A percentile compares a stretch with the other conserved stretches of the same genome.
Conservation (phyloP, 257 asterid genomes). For the Rubia yunnanensis region DNA sequence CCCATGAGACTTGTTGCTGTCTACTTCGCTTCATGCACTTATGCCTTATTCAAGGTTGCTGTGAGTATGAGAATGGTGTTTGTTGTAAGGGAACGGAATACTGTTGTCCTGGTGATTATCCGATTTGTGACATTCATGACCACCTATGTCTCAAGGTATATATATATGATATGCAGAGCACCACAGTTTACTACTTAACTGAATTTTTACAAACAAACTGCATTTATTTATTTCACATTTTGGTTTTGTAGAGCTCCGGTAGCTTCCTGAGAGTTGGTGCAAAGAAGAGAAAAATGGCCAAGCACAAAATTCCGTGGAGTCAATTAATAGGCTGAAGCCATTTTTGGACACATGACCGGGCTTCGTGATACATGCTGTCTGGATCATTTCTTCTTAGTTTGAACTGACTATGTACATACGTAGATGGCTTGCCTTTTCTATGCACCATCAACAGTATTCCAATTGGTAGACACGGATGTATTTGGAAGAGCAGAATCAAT, state of each 20-base stretch:
- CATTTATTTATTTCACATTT: not conserved
- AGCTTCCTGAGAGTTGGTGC: not conserved
- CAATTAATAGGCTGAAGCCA: not conserved
- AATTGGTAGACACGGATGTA: no score
- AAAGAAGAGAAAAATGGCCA: not conserved
- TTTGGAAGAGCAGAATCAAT: no score
- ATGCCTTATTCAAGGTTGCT: constrained; percentile 15
- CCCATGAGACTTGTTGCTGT: constrained; percentile 23
- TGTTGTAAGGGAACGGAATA: constrained; percentile 17
- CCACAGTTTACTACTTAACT: not conserved
- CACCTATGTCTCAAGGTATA: not conserved
- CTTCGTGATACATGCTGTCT: not conserved
- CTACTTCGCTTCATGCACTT: not conserved
- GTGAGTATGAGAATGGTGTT: constrained; percentile 16
- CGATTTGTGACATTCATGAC: not conserved
- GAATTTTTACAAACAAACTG: not conserved
- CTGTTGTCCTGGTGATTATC: constrained; percentile 27
- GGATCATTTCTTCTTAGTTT: not conserved
- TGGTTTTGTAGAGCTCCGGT: not conserved
- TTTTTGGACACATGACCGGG: not conserved
- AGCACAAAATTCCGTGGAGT: not conserved
- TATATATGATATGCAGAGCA: not conserved
- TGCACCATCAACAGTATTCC: no score
- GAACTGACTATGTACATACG: not conserved
- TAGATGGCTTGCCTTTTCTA: not conserved